A percentile compares a stretch with the other conserved stretches of the same genome.
Conservation (phyloP, 805 yeast genomes). For the Kluyveromyces siamensis region DNA sequence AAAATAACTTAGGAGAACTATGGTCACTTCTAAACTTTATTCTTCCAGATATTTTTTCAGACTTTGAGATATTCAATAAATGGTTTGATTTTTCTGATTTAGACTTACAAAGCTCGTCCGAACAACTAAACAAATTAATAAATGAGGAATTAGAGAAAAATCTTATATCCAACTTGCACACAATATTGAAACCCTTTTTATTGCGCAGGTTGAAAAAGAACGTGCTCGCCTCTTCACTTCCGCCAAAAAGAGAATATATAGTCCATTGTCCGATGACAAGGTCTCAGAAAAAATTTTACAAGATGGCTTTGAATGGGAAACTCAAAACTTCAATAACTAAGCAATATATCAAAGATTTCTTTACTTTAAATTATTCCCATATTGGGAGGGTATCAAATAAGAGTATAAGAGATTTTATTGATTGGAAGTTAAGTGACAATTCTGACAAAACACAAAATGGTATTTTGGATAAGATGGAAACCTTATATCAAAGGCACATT, state of each 20-base stretch:
- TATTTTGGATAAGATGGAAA: slow-evolving; percentile 16
- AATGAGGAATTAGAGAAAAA: slow-evolving; percentile 49
- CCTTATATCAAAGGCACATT: slow-evolving; percentile 25
- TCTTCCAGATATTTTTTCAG: slow-evolving; percentile 87
- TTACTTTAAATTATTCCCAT: slow-evolving; percentile 32
- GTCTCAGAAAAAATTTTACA: slow-evolving; percentile 57
- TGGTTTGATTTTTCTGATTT: slow-evolving; percentile 84
- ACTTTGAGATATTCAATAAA: slow-evolving; percentile 77
- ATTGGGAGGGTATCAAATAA: slow-evolving; percentile 25
- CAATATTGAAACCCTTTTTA: slow-evolving; percentile 81
- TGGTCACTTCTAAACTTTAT: slow-evolving; percentile 91
- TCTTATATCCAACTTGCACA: slow-evolving; percentile 69
- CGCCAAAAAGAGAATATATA: slow-evolving; percentile 84
- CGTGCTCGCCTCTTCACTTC: slow-evolving; percentile 57
- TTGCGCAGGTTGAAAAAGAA: slow-evolving; percentile 72
- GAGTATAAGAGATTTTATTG: slow-evolving; percentile 36
- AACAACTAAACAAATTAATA: slow-evolving; percentile 35
- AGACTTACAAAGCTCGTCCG: slow-evolving; percentile 21
- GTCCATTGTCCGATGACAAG: slow-evolving; percentile 61
- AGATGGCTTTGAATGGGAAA: slow-evolving; percentile 36
- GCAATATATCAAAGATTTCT: slow-evolving; percentile 43
- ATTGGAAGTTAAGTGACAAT: slow-evolving; percentile 23
- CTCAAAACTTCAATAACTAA: slow-evolving; percentile 38
- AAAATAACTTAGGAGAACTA: slow-evolving; percentile 79
- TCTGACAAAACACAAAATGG: slow-evolving; percentile 5